Percentiles rank a stretch among this genome's conserved stretches.
Conservation (phyloP, 106 monocot genomes). For the Apostasia ramifera region DNA sequence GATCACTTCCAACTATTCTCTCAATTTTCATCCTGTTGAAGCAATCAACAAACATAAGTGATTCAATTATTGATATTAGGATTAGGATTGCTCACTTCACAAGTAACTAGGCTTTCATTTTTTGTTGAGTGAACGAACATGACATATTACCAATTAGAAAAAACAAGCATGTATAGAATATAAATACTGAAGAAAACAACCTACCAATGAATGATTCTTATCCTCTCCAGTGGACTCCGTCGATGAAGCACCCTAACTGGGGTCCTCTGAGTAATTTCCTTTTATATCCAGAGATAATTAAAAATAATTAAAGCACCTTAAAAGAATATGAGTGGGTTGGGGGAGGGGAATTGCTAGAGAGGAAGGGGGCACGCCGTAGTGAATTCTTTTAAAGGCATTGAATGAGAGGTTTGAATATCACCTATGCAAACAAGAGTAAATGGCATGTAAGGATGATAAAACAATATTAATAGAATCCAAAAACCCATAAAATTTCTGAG, state of each 20-base stretch:
- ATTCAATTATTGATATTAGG: background rate
- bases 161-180: background rate
- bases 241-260: conserved; percentile 95
- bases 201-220: conserved; percentile 89
- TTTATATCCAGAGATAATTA: background rate
- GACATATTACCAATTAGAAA: background rate
- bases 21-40: conserved; percentile 78
- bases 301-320: too few species aligned
- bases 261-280: conserved; percentile 83
- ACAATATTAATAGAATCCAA: too few species aligned
- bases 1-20: conserved; percentile 43
- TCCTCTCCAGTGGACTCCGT: conserved; percentile 82
- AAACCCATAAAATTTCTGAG: too few species aligned
- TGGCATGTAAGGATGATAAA: too few species aligned
- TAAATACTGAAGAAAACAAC: background rate
- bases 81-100: background rate
- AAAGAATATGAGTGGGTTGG: too few species aligned
- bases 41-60: background rate
- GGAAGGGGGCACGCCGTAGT: too few species aligned
- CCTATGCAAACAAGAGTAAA: too few species aligned
- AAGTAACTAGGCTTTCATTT: background rate
- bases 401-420: too few species aligned
- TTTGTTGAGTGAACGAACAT: background rate
- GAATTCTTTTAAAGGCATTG: too few species aligned
- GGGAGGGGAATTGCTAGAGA: too few species aligned